Percentiles rank a stretch among this genome's conserved stretches.
These are phyloP conservation scores for Reticulascus tulasneorum DNA, from an alignment of 2,329 filamentous ascomycete species.

Conservation along the genomic window DNA sequence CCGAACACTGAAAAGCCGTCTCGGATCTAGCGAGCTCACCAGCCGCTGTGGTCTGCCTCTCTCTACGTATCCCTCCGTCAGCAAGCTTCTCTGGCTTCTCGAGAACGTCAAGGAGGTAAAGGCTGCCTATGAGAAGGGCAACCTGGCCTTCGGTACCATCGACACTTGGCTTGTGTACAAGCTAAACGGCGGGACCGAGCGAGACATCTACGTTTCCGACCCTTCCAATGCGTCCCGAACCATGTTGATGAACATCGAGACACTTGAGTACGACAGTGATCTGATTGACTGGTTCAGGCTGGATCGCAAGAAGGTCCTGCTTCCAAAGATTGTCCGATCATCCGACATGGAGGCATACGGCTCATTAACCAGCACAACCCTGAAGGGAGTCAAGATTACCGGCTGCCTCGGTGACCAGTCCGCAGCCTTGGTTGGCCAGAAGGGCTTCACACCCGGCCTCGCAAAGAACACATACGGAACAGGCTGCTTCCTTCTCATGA, in stretches of 20 bases:
- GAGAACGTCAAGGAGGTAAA: slow-evolving; percentile 64
- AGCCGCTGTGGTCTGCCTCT: slow-evolving; percentile 71
- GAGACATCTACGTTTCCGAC: slow-evolving; percentile 69
- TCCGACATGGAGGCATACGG: slow-evolving; percentile 69
- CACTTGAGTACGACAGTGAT: slow-evolving; percentile 68
- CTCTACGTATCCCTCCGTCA: slow-evolving; percentile 76
- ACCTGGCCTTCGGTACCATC: slow-evolving; percentile 73
- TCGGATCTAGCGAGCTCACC: slow-evolving; percentile 63
- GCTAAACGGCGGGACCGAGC: slow-evolving; percentile 65
- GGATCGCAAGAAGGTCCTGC: slow-evolving; percentile 62
- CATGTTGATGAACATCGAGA: slow-evolving; percentile 83
- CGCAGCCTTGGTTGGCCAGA: slow-evolving; percentile 74
- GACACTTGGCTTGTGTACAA: slow-evolving; percentile 80
- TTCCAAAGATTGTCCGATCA: slow-evolving; percentile 76
- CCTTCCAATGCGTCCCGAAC: slow-evolving; percentile 79
- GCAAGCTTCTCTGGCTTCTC: slow-evolving; percentile 75
- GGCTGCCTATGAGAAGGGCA: slow-evolving; percentile 66
- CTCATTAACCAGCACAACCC: slow-evolving; percentile 51
- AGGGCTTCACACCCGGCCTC: slow-evolving; percentile 69
- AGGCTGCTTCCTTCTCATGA: slow-evolving; percentile 80
- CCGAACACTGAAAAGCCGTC: slow-evolving; percentile 63
- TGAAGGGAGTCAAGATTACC: slow-evolving; percentile 67
- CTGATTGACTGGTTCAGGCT: slow-evolving; percentile 73
- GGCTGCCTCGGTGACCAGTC: slow-evolving; percentile 81
- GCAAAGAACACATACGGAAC: slow-evolving; percentile 88